phyloP scores from a whole-genome alignment of 805 yeast genomes.

The Saccharomyces mikatae region DNA sequence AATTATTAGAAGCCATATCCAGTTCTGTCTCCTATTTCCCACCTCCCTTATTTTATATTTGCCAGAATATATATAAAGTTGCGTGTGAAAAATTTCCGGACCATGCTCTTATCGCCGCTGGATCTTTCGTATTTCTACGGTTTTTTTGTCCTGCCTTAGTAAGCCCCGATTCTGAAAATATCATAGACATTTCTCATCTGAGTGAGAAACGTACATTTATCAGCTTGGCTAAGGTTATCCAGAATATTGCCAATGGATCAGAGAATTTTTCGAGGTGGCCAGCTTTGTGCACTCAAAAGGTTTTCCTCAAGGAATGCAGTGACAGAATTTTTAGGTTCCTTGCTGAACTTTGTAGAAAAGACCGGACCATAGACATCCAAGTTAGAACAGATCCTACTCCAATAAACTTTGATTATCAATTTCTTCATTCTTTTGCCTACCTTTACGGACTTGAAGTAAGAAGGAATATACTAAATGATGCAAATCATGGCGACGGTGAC shows the following conservation, averaged over 20 bases:
- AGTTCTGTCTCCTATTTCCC: conserved; percentile 55
- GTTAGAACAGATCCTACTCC: conserved; percentile 14
- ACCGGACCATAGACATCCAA: conserved; percentile 19
- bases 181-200: conserved; percentile 34
- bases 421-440: conserved; percentile 43
- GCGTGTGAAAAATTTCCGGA: conserved; percentile 58
- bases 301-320: conserved; percentile 36
- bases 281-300: conserved; percentile 35
- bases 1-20: conserved; percentile 52
- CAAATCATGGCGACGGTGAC: conserved; percentile 15
- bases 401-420: conserved; percentile 26
- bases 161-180: conserved; percentile 56
- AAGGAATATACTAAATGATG: conserved; percentile 14
- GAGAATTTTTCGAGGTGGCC: conserved; percentile 60
- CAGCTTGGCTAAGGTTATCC: conserved; percentile 74
- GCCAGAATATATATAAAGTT: conserved; percentile 53
- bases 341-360: conserved; percentile 27
- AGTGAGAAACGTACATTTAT: conserved; percentile 57
- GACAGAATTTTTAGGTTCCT: conserved; percentile 36
- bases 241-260: conserved; percentile 80
- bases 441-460: conserved; percentile 39
- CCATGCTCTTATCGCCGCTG: conserved; percentile 63
- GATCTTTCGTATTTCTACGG: conserved; percentile 77
- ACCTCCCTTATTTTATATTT: conserved; percentile 58
- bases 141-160: conserved; percentile 85